phyloP scores from a whole-genome alignment of 208 protist genomes.

The Spongospora subterranea region DNA sequence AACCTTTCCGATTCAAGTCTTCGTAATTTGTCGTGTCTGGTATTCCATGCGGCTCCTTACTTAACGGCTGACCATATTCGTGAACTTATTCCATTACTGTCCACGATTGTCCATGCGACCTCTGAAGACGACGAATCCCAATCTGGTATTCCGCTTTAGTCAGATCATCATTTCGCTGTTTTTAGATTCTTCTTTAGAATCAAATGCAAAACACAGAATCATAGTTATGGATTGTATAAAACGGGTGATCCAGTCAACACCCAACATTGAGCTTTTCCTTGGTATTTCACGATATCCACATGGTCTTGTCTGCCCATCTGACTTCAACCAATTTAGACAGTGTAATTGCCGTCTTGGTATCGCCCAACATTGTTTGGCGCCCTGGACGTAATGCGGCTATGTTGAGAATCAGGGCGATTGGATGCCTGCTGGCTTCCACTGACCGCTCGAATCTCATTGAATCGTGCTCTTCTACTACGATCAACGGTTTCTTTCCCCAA shows the following conservation, averaged over 20 bases:
- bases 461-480: not conserved
- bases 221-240: too few species aligned
- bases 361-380: not conserved
- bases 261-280: not conserved
- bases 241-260: not conserved
- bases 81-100: not conserved
- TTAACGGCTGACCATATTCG: not conserved
- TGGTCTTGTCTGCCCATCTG: too few species aligned
- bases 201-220: too few species aligned
- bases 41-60: not conserved
- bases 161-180: not conserved
- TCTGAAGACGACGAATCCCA: not conserved
- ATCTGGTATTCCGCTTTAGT: not conserved
- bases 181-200: too few species aligned
- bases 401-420: not conserved
- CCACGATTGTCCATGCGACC: not conserved
- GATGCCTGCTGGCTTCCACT: not conserved
- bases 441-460: not conserved
- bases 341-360: not conserved
- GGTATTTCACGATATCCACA: too few species aligned
- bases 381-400: not conserved
- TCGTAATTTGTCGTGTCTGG: too few species aligned
- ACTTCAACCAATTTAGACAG: too few species aligned
- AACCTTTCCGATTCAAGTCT: too few species aligned
- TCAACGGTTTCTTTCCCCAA: not conserved